Evolutionary conservation across 2,329 filamentous ascomycete species (phyloP).

Genomic region (Paracorniculantispora psalliotae): DNA sequence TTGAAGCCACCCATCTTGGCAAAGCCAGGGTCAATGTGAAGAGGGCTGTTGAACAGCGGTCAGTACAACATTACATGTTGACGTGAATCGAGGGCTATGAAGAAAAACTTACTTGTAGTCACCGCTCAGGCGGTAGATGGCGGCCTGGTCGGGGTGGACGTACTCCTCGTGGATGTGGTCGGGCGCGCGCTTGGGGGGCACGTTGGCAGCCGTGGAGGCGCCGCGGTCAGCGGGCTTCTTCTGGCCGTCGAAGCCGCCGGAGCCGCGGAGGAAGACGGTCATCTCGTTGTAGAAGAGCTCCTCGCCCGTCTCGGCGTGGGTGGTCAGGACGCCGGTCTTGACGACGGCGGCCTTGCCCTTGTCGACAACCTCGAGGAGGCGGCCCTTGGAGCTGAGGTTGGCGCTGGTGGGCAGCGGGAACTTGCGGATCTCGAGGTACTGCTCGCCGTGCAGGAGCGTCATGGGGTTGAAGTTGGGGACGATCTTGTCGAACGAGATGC

Average conservation of each 20-base stretch:
- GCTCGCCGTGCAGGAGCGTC: slow-evolving; percentile 98
- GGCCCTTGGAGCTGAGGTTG: slow-evolving; percentile 68
- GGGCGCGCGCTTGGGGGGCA: slow-evolving; percentile 68
- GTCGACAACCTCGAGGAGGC: slow-evolving; percentile 90
- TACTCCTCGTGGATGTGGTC: slow-evolving; percentile 80
- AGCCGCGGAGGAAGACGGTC: slow-evolving; percentile 87
- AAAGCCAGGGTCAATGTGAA: slow-evolving; percentile 93
- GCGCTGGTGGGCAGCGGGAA: slow-evolving; percentile 85
- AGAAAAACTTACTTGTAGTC: slow-evolving; percentile 64
- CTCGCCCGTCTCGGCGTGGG: slow-evolving; percentile 78
- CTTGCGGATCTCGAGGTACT: slow-evolving; percentile 91
- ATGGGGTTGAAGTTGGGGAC: slow-evolving; percentile 96
- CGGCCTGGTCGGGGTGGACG: slow-evolving; percentile 87
- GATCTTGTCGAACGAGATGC: slow-evolving; percentile 75
- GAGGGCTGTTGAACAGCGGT: no score
- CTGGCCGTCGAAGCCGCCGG: slow-evolving; percentile 82
- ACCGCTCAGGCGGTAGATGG: slow-evolving; percentile 85
- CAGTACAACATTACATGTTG: no score
- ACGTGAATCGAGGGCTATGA: not conserved
- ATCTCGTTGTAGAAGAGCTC: slow-evolving; percentile 96
- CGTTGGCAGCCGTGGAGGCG: slow-evolving; percentile 72
- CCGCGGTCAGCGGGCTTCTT: slow-evolving; percentile 75
- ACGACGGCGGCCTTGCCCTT: slow-evolving; percentile 88
- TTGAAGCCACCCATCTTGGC: slow-evolving; percentile 95
- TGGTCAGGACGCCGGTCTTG: slow-evolving; percentile 73